Evolutionary conservation across 179 eudicot species (phyloP).

Genomic region (Drosera spatulata): DNA sequence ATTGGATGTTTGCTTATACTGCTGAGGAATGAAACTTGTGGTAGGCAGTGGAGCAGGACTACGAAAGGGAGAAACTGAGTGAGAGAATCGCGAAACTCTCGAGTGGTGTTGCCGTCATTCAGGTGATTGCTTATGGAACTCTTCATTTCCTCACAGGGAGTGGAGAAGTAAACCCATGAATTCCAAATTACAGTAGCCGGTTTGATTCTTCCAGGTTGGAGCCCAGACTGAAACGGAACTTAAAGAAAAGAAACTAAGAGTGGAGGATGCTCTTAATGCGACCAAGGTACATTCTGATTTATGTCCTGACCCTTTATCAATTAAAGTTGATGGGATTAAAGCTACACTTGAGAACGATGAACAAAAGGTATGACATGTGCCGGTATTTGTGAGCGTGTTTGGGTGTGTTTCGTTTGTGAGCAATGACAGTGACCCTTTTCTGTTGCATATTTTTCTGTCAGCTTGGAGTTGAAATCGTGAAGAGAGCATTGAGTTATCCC

Average conservation of each 20-base stretch:
- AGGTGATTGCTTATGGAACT: constrained; percentile 27
- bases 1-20: too few species aligned
- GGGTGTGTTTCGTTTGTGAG: too few species aligned
- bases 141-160: neutral
- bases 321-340: constrained; percentile 78
- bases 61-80: constrained; percentile 51
- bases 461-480: constrained; percentile 99
- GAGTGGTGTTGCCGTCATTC: constrained; percentile 91
- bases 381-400: too few species aligned
- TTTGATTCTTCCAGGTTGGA: constrained; percentile 47
- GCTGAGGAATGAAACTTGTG: too few species aligned
- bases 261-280: constrained; percentile 93
- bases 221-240: constrained; percentile 93
- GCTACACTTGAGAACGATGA: constrained; percentile 65
- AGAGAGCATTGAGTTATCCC: constrained; percentile 92
- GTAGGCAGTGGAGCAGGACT: constrained; percentile 74
- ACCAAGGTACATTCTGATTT: constrained; percentile 51
- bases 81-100: constrained; percentile 93
- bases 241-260: constrained; percentile 78
- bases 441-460: constrained; percentile 11
- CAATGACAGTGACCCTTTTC: too few species aligned
- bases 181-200: neutral
- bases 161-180: neutral
- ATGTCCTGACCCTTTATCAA: constrained; percentile 14
- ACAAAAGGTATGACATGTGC: constrained; percentile 43